Base-by-base conservation (phyloP, 495 filamentous ascomycete genomes). In the Lentithecium fluviatile region DNA sequence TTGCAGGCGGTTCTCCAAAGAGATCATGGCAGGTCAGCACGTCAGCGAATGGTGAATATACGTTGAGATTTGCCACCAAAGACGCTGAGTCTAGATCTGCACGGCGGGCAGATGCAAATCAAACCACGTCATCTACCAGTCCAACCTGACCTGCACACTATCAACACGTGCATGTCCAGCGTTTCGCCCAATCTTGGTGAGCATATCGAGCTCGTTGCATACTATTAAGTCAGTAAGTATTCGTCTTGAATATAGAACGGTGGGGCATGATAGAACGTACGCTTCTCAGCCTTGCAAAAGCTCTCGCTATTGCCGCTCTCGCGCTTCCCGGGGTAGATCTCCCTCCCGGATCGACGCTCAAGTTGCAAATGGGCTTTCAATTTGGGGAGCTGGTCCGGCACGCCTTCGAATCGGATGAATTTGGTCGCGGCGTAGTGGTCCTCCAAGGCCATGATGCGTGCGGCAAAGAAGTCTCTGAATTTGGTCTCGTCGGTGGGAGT, bases 351-450 rank as follows among this genome's bases (percentile, higher is more conserved):
- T n/a, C 38, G 45, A 38, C 46, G 20, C 32, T 67, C 65, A 32
- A 64, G 50, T 36, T 52, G 63, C 2, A 67, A 37, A 59, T 67
- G 65, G 1, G 24, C 65, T 43, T 60, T 67, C 50, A 67, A 17
- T 10, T 52, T 0, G 21, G 54, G 50, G 11, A 64, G 46, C 0
- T 24, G n/a, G 3, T 47, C 1, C 4, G 52, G 45, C 15, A 45
- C 38, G 2, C 54, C 32, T 15, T 34, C n/a, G 8, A 55, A 45
- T 26, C 23, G 23, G 6, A n/a, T 32, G 32, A 13, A 21, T 25
- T 60, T 56, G 3, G 60, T 5, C 24, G 36, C 46, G 1, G 19
- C 38, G 49, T 60, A 67, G 6, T 13, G 48, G 17, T 50, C 17
- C 51, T 67, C 65, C n/a, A 67, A 46, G 37, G n/a, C 45, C 13